These are phyloP conservation scores for Mycena sanguinolenta DNA, from an alignment of 768 basidiomycete species.

Conservation along the genomic window DNA sequence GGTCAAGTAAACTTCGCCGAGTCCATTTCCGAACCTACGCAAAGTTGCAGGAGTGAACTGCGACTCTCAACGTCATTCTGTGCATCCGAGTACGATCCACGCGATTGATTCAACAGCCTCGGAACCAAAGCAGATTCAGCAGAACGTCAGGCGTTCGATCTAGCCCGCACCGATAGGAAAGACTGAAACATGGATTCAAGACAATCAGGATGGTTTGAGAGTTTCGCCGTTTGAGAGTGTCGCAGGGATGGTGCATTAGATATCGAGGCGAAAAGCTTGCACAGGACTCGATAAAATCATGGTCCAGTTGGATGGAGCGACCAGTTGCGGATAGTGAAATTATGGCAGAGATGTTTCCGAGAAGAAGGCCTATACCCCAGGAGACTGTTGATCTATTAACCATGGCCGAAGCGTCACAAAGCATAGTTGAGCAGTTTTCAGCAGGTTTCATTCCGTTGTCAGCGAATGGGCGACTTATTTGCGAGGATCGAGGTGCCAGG, in stretches of 20 bases:
- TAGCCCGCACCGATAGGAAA: slow-evolving; percentile 33
- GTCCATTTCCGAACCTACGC: slow-evolving; percentile 28
- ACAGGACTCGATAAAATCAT: neutral
- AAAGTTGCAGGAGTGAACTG: slow-evolving; percentile 22
- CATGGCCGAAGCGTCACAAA: slow-evolving; percentile 1
- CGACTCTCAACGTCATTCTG: slow-evolving; percentile 25
- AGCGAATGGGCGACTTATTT: slow-evolving; percentile 22
- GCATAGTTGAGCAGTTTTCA: slow-evolving; percentile 12
- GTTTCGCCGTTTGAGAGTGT: neutral
- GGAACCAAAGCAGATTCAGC: slow-evolving; percentile 26
- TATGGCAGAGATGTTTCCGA: slow-evolving; percentile 11
- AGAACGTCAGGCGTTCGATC: slow-evolving; percentile 23
- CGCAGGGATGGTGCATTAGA: neutral
- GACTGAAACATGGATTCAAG: slow-evolving; percentile 7
- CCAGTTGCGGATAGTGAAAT: neutral
- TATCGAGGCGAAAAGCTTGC: neutral
- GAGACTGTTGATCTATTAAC: slow-evolving; percentile 1
- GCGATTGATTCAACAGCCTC: slow-evolving; percentile 25
- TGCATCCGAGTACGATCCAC: slow-evolving; percentile 32
- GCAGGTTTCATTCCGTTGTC: slow-evolving; percentile 22
- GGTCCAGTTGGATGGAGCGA: neutral
- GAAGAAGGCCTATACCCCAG: neutral
- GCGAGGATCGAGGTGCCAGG: slow-evolving; percentile 18
- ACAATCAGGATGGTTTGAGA: neutral
- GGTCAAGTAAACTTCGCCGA: slow-evolving; percentile 30